Base-by-base conservation (phyloP, 495 filamentous ascomycete genomes). In the Aspergillus sclerotiicarbonarius region DNA sequence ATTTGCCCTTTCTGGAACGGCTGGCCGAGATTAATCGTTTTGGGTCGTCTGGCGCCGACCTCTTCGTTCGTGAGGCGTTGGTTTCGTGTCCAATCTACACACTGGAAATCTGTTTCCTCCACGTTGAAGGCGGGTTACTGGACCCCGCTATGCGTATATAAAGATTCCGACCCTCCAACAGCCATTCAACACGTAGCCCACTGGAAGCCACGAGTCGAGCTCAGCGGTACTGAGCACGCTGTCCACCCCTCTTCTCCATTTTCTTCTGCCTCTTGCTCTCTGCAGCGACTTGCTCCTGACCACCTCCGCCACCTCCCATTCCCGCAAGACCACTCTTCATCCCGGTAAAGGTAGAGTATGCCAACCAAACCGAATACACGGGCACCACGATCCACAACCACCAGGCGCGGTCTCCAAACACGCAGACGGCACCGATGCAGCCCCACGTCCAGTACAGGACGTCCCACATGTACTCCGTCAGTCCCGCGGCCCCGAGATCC, bases 401-500 rank as follows among this genome's bases (percentile, higher is more conserved):
- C 90, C 90, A 94, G 12, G 81, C 87, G 70, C 84, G 82, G 67
- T 93, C 86, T 25, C 90, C 89, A 48, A 91, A 82, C 4, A 91
- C 46, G 10, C 83, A 84, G 3, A 82, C 89, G 7, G 84, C 71
- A 8, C 82, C 71, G 30, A 90, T 76, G 21, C 83, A 87, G 18
- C 79, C 84, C 87, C 89, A 91, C 0, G 90, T 92, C 75, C 94
- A 92, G 80, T 96, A 98, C 33, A 97, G 77, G 25, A 96, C 81
- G 76, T 98, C 94, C 82, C 93, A 98, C 88, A 97, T 90, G 74
- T 92, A 98, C 73, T 98, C 94, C 8, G 92, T 98, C 71, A 98
- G 75, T 0, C 94, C 94, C 25, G 88, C 83, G 0, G 91, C 90
- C 29, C 90, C 87, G 21, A 98, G 81, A 70, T 98, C 94, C 69